Conservation (phyloP, 768 basidiomycete genomes). For the Psilocybe cyanescens region DNA sequence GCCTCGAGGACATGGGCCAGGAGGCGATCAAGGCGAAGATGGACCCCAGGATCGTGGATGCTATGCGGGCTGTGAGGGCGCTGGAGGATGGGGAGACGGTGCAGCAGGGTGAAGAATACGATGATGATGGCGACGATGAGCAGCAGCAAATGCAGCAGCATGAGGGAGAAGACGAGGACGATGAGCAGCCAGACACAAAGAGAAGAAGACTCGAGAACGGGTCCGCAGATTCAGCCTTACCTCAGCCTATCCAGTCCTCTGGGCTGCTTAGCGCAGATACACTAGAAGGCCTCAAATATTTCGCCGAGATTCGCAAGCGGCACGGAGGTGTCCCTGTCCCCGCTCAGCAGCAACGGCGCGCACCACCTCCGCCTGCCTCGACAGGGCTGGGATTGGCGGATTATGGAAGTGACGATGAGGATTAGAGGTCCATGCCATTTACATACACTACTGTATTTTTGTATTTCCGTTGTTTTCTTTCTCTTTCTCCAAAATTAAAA, state of each 20-base stretch:
- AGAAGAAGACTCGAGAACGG: conserved; percentile 35
- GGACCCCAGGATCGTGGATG: conserved; percentile 88
- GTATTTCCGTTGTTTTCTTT: not conserved
- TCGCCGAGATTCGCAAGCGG: conserved; percentile 82
- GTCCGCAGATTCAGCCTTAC: conserved; percentile 14
- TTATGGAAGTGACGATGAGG: conserved; percentile 79
- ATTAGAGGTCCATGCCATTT: conserved; percentile 24
- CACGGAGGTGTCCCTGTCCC: conserved; percentile 43
- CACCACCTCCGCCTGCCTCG: conserved; percentile 34
- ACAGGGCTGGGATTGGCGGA: conserved; percentile 66
- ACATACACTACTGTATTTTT: not conserved
- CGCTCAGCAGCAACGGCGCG: conserved; percentile 21
- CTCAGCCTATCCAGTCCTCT: conserved; percentile 37
- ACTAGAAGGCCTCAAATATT: conserved; percentile 87
- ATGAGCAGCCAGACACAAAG: conserved; percentile 36
- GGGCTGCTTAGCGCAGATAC: conserved; percentile 85
- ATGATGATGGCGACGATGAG: conserved; percentile 36
- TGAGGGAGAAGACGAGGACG: conserved; percentile 21
- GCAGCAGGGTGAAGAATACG: conserved; percentile 43
- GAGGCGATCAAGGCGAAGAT: conserved; percentile 85
- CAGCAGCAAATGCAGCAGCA: conserved; percentile 21
- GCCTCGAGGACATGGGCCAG: conserved; percentile 84
- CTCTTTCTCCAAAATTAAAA: not conserved
- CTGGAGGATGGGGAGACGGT: conserved; percentile 78
- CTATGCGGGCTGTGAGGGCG: conserved; percentile 83